phyloP scores from a whole-genome alignment of 208 protist genomes.

The Entamoeba moshkovskii region DNA sequence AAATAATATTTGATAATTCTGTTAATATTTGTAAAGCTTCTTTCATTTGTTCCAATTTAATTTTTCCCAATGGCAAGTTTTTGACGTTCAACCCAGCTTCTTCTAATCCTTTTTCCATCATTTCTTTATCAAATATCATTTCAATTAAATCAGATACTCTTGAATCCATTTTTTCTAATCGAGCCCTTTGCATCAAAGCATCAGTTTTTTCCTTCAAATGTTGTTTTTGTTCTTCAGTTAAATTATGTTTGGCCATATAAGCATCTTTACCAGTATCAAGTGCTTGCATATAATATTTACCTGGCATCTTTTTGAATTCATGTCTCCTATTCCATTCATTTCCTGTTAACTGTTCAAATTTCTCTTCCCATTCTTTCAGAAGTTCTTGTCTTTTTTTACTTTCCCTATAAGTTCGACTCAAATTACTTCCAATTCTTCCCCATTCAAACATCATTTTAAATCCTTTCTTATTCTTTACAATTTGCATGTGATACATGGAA shows the following conservation, averaged over 20 bases:
- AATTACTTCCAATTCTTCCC: background rate
- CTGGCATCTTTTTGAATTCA: background rate
- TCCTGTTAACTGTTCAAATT: background rate
- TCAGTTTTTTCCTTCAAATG: no score
- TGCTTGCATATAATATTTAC: background rate
- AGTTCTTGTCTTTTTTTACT: no score
- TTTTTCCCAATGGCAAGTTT: slow-evolving; percentile 39
- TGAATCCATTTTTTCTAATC: no score
- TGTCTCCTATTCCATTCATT: background rate
- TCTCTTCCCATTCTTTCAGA: background rate
- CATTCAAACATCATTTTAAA: background rate
- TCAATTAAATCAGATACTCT: background rate
- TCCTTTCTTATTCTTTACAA: background rate
- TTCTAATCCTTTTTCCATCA: background rate
- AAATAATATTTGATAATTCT: slow-evolving; percentile 8
- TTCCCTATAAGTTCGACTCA: background rate
- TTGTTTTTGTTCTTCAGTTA: background rate
- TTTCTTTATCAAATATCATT: background rate
- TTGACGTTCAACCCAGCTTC: background rate
- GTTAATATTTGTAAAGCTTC: slow-evolving; percentile 32
- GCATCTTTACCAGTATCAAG: background rate
- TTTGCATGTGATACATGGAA: background rate
- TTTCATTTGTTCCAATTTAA: slow-evolving; percentile 31
- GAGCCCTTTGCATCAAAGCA: background rate
- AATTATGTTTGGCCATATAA: background rate